A percentile compares a stretch with the other conserved stretches of the same genome.
phyloP scores from a whole-genome alignment of 2,329 filamentous ascomycete genomes.

The Exserohilum rostratum region DNA sequence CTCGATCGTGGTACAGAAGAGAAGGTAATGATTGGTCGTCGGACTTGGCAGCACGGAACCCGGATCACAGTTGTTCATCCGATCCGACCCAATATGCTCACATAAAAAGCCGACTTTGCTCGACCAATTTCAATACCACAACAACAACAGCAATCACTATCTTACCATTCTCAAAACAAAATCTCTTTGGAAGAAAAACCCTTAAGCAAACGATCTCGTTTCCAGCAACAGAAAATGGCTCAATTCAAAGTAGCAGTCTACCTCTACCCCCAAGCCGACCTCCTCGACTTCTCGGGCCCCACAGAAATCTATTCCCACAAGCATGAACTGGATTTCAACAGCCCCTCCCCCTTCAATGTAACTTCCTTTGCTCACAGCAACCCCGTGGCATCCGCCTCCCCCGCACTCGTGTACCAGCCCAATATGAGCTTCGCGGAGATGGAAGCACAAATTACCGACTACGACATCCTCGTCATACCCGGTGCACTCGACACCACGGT shows the following conservation, averaged over 20 bases:
- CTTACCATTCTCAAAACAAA: no score
- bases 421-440: slow-evolving; percentile 41
- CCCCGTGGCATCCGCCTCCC: slow-evolving; percentile 28
- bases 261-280: slow-evolving; percentile 47
- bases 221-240: slow-evolving; percentile 8
- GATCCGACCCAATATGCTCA: neutral
- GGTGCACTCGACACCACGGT: slow-evolving; percentile 40
- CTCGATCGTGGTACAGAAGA: neutral
- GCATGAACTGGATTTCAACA: slow-evolving; percentile 23
- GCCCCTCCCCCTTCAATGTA: slow-evolving; percentile 37
- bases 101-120: neutral
- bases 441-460: slow-evolving; percentile 33
- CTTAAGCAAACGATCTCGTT: no score
- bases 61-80: slow-evolving; percentile 4
- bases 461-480: slow-evolving; percentile 51
- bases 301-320: slow-evolving; percentile 46
- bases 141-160: neutral
- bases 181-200: no score
- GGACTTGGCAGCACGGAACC: slow-evolving; percentile 1
- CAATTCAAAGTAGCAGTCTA: slow-evolving; percentile 49
- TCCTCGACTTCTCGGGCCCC: slow-evolving; percentile 52
- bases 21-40: neutral
- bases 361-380: slow-evolving; percentile 43
- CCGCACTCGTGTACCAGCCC: slow-evolving; percentile 38
- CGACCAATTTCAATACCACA: neutral